Evolutionary conservation across 2,329 filamentous ascomycete genomes (phyloP), one percentile per base, ranked within the genome.

Genomic region (Westerdykella ornata): DNA sequence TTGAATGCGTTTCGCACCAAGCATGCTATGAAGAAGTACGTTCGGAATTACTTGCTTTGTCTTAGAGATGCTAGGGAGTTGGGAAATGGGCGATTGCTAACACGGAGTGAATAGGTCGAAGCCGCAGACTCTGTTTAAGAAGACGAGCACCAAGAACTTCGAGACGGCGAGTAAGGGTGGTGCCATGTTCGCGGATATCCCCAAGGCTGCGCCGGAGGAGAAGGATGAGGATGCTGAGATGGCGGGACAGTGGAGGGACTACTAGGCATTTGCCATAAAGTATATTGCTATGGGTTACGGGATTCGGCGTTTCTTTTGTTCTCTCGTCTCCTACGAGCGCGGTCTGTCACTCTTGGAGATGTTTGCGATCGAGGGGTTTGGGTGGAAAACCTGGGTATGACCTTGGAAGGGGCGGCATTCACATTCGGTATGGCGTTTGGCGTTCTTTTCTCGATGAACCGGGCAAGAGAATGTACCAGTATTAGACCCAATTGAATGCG

Each of bases 1-100:
- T 77, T 92, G 56, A 84, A 76, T 49, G 82, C 84, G 31, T 80
- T 89, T 67, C 84, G 85, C 68, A 85, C 79, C 70, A 88, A 88
- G 72, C 82, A 87, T 59, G 81, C 81, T 48, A 77, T 76, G 69
- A 90, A 88, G 83, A 87, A 74, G 62, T 68, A 53, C 43, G 62
- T n/a, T n/a, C n/a, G n/a, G n/a, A n/a, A n/a, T n/a, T 14, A 17
- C 2, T 32, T 14, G 20, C 18, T 5, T n/a, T 32, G 8, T 22
- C n/a, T n/a, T n/a, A n/a, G n/a, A n/a, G n/a, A n/a, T 15, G 30
- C 22, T 5, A 20, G 3, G 32, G 12, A 32, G 35, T 9, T 11
- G 7, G 22, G 22, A 26, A 8, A 31, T 19, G 40, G 5, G 18
- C 13, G 17, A 6, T 4, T 18, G n/a, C 57, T 61, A 49, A 60